These are phyloP conservation scores for Fragilaria radians DNA, from an alignment of 108 stramenopile genomes.

Conservation along the genomic window DNA sequence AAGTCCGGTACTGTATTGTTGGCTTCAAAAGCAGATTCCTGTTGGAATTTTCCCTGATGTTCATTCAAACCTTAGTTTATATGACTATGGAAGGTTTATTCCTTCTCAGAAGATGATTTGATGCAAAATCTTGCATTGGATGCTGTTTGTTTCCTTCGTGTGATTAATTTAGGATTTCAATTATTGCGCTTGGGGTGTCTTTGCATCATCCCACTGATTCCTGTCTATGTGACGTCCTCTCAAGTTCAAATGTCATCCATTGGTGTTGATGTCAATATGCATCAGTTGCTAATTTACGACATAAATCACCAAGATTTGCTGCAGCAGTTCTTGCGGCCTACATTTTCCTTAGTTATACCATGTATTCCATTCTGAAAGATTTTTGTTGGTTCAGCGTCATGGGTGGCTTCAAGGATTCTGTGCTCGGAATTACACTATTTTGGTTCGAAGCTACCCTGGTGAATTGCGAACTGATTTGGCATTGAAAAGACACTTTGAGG, in stretches of 20 bases:
- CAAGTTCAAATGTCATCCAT: neutral
- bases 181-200: neutral
- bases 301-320: conserved; percentile 25
- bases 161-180: conserved; percentile 27
- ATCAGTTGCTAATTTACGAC: conserved; percentile 34
- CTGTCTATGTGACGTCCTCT: conserved; percentile 29
- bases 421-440: conserved; percentile 42
- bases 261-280: neutral
- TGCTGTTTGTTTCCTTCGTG: conserved; percentile 38
- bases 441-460: conserved; percentile 36
- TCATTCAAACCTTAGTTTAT: conserved; percentile 26
- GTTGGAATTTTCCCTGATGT: neutral
- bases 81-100: conserved; percentile 52
- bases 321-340: conserved; percentile 57
- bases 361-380: conserved; percentile 50
- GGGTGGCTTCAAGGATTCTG: conserved; percentile 26
- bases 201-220: conserved; percentile 18
- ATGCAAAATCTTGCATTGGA: conserved; percentile 44
- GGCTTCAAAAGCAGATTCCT: conserved; percentile 20
- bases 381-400: conserved; percentile 61
- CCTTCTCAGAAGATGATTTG: conserved; percentile 42
- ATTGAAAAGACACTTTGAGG: conserved; percentile 33
- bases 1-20: conserved; percentile 29
- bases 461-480: conserved; percentile 26
- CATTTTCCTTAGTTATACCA: conserved; percentile 53